phyloP scores from a whole-genome alignment of 345 rosid species.

The Dimocarpus longan region DNA sequence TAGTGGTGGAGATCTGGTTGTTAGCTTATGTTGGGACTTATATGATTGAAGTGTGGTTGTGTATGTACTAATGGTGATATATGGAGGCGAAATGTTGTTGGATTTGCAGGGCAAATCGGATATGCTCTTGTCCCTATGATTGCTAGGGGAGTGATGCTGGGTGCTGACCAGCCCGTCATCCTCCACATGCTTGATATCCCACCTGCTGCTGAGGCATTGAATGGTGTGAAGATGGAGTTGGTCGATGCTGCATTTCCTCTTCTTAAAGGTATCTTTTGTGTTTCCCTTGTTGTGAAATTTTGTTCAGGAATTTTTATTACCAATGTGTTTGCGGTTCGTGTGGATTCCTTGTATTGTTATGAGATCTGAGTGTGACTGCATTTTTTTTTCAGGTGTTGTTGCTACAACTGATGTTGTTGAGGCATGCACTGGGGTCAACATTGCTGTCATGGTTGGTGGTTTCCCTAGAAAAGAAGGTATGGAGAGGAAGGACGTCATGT shows the following conservation, averaged over 20 bases:
- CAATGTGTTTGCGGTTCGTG: neutral
- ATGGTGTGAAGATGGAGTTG: slow-evolving; percentile 98
- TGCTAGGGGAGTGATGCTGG: slow-evolving; percentile 98
- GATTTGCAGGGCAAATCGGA: slow-evolving; percentile 90
- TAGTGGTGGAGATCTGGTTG: neutral
- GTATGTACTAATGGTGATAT: neutral
- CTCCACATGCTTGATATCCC: slow-evolving; percentile 99
- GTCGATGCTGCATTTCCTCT: slow-evolving; percentile 98
- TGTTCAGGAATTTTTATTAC: neutral
- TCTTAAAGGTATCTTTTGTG: slow-evolving; percentile 64
- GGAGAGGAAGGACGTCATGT: slow-evolving; percentile 99
- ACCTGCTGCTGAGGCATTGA: slow-evolving; percentile 95
- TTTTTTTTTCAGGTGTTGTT: slow-evolving; percentile 72
- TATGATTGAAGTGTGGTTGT: neutral
- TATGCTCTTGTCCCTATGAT: slow-evolving; percentile 99
- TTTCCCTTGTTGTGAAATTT: neutral
- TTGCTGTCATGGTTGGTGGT: slow-evolving; percentile 99
- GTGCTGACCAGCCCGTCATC: slow-evolving; percentile 97
- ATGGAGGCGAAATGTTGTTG: neutral
- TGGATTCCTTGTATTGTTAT: slow-evolving; percentile 11
- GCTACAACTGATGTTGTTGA: slow-evolving; percentile 96
- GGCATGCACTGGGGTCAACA: slow-evolving; percentile 88
- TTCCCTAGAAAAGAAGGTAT: slow-evolving; percentile 99
- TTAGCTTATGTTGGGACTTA: neutral
- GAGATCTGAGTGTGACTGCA: slow-evolving; percentile 17